Evolutionary conservation across 768 basidiomycete genomes (phyloP).

Genomic region (Mycena olivaceomarginata): DNA sequence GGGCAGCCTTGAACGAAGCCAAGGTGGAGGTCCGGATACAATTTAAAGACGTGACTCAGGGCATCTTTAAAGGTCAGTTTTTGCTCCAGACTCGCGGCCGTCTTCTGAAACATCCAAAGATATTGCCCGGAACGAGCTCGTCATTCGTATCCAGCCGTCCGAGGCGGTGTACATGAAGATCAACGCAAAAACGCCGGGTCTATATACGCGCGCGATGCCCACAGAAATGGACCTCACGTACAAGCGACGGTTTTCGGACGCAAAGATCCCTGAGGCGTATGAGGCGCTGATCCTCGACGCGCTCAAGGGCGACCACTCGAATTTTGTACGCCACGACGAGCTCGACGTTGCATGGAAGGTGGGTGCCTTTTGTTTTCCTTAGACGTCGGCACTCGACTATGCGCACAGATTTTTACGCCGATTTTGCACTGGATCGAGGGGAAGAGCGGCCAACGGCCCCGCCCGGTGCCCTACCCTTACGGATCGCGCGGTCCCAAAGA

Average conservation of each 20-base stretch:
- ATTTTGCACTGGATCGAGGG: slow-evolving; percentile 98
- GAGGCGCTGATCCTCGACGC: slow-evolving; percentile 97
- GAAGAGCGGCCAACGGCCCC: slow-evolving; percentile 77
- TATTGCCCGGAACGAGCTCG: slow-evolving; percentile 97
- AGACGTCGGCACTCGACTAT: not conserved
- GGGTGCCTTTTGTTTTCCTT: not conserved
- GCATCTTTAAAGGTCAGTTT: slow-evolving; percentile 81
- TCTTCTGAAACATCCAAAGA: slow-evolving; percentile 63
- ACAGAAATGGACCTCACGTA: slow-evolving; percentile 99
- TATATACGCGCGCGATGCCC: slow-evolving; percentile 92
- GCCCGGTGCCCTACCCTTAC: slow-evolving; percentile 89
- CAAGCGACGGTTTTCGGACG: slow-evolving; percentile 94
- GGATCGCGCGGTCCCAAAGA: slow-evolving; percentile 96
- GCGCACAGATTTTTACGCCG: slow-evolving; percentile 89
- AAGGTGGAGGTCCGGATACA: slow-evolving; percentile 37
- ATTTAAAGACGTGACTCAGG: slow-evolving; percentile 87
- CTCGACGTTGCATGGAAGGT: slow-evolving; percentile 99
- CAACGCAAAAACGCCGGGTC: slow-evolving; percentile 95
- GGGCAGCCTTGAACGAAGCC: slow-evolving; percentile 89
- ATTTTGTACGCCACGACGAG: slow-evolving; percentile 99
- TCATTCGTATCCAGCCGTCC: slow-evolving; percentile 96
- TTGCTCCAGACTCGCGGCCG: too few relatives aligned
- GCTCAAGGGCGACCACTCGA: slow-evolving; percentile 98
- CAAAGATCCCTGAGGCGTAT: slow-evolving; percentile 97
- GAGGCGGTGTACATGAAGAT: slow-evolving; percentile 98